Percentiles rank a stretch among this genome's conserved stretches.
Conservation (phyloP, 2,329 filamentous ascomycete genomes). For the Ascochyta pisi region DNA sequence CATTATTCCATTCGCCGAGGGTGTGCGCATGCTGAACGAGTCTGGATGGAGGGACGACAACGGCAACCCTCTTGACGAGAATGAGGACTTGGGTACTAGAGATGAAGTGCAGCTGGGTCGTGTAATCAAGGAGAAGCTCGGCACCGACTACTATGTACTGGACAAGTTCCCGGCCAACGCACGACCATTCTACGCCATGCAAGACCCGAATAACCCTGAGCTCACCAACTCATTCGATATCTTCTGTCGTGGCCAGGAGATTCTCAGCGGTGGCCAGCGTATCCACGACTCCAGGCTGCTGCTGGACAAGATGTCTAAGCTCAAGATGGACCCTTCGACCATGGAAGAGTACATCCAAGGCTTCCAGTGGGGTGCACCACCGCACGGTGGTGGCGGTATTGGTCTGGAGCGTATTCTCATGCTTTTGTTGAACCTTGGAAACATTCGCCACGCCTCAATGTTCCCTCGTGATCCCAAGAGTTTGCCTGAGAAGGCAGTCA, state of each 20-base stretch:
- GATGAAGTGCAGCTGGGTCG: constrained; percentile 87
- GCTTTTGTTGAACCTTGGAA: constrained; percentile 83
- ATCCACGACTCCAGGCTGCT: constrained; percentile 81
- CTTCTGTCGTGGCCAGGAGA: constrained; percentile 91
- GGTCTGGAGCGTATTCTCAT: constrained; percentile 89
- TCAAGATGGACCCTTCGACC: constrained; percentile 77
- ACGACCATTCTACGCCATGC: constrained; percentile 91
- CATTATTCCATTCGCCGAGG: constrained; percentile 79
- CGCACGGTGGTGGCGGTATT: constrained; percentile 88
- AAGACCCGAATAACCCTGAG: constrained; percentile 72
- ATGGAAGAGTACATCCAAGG: constrained; percentile 92
- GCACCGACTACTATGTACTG: constrained; percentile 90
- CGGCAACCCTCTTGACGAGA: constrained; percentile 71
- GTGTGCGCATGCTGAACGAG: constrained; percentile 78
- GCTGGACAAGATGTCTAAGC: constrained; percentile 76
- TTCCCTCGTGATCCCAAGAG: constrained; percentile 91
- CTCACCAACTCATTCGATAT: constrained; percentile 95
- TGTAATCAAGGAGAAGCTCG: constrained; percentile 83
- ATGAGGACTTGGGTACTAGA: constrained; percentile 83
- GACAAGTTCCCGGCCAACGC: constrained; percentile 90
- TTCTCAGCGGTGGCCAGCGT: constrained; percentile 90
- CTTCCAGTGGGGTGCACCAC: constrained; percentile 87
- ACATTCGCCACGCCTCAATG: constrained; percentile 86
- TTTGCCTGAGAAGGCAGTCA: constrained; percentile 71
- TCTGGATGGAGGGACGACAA: constrained; percentile 80